Conservation (phyloP, 495 filamentous ascomycete species). For the Hypoxylon crocopeplum region DNA sequence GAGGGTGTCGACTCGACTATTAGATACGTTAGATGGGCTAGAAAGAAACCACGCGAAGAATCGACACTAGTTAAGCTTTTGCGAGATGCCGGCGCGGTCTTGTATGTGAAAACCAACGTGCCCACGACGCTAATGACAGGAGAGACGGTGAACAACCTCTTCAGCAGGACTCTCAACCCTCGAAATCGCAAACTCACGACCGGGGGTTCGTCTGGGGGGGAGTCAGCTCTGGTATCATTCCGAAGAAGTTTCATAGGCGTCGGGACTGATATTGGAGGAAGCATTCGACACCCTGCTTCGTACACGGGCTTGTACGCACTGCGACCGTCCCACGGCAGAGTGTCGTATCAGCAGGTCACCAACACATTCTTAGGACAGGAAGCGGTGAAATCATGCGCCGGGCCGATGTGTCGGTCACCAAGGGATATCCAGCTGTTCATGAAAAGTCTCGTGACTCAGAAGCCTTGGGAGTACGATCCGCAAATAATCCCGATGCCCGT, state of each 20-base stretch:
- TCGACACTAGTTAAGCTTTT: too few relatives aligned
- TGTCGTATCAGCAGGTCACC: constrained; percentile 1
- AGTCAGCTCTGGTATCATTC: constrained; percentile 58
- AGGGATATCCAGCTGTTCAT: constrained; percentile 18
- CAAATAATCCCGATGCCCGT: too few relatives aligned
- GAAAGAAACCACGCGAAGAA: too few relatives aligned
- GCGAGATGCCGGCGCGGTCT: too few relatives aligned
- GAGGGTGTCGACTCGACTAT: too few relatives aligned
- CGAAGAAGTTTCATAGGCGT: constrained; percentile 53
- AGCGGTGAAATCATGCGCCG: constrained; percentile 7
- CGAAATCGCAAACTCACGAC: constrained; percentile 62
- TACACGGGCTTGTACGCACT: constrained; percentile 2
- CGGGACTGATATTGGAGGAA: constrained; percentile 77
- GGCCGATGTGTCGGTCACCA: constrained; percentile 7
- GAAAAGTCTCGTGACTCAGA: constrained; percentile 1
- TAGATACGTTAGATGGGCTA: too few relatives aligned
- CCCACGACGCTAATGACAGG: too few relatives aligned
- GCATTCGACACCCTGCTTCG: constrained; percentile 48
- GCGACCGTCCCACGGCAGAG: constrained; percentile 1
- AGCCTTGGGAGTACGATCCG: background rate
- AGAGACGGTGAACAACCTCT: too few relatives aligned
- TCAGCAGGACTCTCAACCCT: constrained; percentile 71
- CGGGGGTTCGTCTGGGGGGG: constrained; percentile 69
- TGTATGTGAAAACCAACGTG: too few relatives aligned
- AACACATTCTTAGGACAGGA: constrained; percentile 10